These are phyloP conservation scores for Pseudohalonectria lignicola DNA, from an alignment of 2,329 filamentous ascomycete species.

Conservation along the genomic window DNA sequence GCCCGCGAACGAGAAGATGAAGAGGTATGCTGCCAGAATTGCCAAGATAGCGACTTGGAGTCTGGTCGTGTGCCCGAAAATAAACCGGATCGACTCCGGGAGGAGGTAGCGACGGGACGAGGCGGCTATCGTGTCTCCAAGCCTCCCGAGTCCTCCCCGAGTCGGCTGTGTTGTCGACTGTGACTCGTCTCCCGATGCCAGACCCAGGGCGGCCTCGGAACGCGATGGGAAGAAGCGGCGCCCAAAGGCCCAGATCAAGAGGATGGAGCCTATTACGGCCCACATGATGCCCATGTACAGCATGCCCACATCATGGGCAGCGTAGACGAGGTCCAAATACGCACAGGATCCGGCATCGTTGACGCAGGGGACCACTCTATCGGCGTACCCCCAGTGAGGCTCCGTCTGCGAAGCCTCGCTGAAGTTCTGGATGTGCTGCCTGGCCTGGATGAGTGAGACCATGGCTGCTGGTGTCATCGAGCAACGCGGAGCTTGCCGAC, in stretches of 20 bases:
- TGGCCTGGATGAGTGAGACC: neutral
- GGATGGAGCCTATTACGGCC: constrained; percentile 29
- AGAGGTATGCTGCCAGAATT: constrained; percentile 48
- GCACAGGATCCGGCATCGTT: constrained; percentile 34
- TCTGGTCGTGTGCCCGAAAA: constrained; percentile 60
- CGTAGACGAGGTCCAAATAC: constrained; percentile 40
- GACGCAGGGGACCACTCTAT: constrained; percentile 31
- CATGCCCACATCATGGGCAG: constrained; percentile 36
- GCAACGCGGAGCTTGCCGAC: neutral
- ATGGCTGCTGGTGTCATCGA: neutral
- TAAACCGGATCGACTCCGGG: constrained; percentile 39
- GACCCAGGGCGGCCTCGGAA: constrained; percentile 8
- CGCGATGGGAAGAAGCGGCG: constrained; percentile 11
- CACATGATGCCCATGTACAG: constrained; percentile 39
- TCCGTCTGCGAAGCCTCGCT: constrained; percentile 21
- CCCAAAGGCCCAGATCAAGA: constrained; percentile 29
- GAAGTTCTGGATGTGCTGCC: constrained; percentile 29
- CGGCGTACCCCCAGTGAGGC: constrained; percentile 36
- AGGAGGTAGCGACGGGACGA: constrained; percentile 42
- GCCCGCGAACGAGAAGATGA: constrained; percentile 58
- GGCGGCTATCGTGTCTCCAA: constrained; percentile 26
- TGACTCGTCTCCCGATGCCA: no score
- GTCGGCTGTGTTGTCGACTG: neutral
- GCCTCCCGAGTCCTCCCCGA: constrained; percentile 9
- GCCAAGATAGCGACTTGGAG: constrained; percentile 54